These are phyloP conservation scores for Melampsora larici-populina DNA, from an alignment of 1,284 basidiomycete genomes.

Conservation along the genomic window DNA sequence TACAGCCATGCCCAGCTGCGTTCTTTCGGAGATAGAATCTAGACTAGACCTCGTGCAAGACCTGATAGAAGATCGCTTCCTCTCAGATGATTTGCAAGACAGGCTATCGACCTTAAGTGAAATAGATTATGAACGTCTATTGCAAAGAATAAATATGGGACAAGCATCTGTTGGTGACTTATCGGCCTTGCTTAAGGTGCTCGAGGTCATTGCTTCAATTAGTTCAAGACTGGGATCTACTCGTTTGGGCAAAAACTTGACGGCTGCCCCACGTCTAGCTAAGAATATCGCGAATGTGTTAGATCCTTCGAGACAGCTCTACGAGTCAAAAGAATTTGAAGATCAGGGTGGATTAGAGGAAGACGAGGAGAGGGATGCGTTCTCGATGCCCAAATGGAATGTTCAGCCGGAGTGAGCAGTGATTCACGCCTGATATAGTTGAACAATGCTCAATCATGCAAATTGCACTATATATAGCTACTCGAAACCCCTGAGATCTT, in stretches of 20 bases:
- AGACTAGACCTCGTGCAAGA: slow-evolving; percentile 77
- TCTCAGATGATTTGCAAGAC: slow-evolving; percentile 67
- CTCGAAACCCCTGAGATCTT: slow-evolving; percentile 12
- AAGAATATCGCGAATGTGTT: slow-evolving; percentile 3
- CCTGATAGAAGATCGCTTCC: slow-evolving; percentile 64
- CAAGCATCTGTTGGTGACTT: slow-evolving; percentile 69
- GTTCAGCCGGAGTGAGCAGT: slow-evolving; percentile 26
- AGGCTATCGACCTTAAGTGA: slow-evolving; percentile 55
- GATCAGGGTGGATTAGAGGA: slow-evolving; percentile 5
- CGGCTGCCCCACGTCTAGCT: slow-evolving; percentile 6
- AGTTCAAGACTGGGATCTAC: slow-evolving; percentile 1
- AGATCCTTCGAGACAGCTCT: background rate
- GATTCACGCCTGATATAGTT: background rate
- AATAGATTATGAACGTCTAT: slow-evolving; percentile 69
- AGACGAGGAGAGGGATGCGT: slow-evolving; percentile 24
- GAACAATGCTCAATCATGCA: background rate
- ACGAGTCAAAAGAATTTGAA: background rate
- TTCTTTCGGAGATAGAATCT: slow-evolving; percentile 66
- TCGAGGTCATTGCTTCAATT: slow-evolving; percentile 51
- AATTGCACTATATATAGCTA: background rate
- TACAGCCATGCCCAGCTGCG: slow-evolving; percentile 78
- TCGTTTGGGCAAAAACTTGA: slow-evolving; percentile 9
- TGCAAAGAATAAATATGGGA: slow-evolving; percentile 72
- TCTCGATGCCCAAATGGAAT: slow-evolving; percentile 22
- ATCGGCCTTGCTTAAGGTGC: slow-evolving; percentile 63